Percentiles rank a stretch among this genome's conserved stretches.
Evolutionary conservation across 805 yeast genomes (phyloP).

Genomic region (Candida wancherniae): DNA sequence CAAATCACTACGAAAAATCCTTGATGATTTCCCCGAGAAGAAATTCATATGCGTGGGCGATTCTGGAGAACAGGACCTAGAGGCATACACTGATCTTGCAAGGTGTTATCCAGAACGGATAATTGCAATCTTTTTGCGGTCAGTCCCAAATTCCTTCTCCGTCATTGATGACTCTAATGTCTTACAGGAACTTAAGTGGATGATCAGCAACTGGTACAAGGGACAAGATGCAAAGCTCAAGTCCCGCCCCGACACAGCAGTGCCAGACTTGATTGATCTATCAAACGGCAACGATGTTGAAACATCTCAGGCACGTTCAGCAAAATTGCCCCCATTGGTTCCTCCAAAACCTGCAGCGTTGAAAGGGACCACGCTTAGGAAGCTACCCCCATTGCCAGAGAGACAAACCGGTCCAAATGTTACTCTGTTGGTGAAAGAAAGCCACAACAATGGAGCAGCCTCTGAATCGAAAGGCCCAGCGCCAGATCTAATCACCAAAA

Average conservation of each 20-base stretch:
- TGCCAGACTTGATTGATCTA: conserved; percentile 35
- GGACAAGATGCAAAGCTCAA: conserved; percentile 8
- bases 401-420: no score
- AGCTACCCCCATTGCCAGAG: conserved; percentile 33
- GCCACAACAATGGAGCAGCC: conserved; percentile 4
- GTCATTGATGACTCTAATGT: conserved; percentile 40
- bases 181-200: conserved; percentile 26
- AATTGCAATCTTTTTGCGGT: conserved; percentile 73
- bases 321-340: conserved; percentile 36
- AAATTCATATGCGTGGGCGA: conserved; percentile 88
- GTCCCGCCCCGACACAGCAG: conserved; percentile 3
- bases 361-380: conserved; percentile 27
- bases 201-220: conserved; percentile 13
- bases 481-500: no score
- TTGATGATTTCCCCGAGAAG: conserved; percentile 70
- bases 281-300: conserved; percentile 20
- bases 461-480: no score
- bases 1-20: conserved; percentile 54
- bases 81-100: conserved; percentile 78
- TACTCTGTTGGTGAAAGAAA: no score
- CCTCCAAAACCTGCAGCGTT: conserved; percentile 45
- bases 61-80: conserved; percentile 92
- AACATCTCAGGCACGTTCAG: conserved; percentile 8
- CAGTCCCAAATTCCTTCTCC: conserved; percentile 67
- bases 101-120: conserved; percentile 57